These are phyloP conservation scores for Microthlaspi erraticum DNA, from an alignment of 345 rosid genomes.

Conservation along the genomic window DNA sequence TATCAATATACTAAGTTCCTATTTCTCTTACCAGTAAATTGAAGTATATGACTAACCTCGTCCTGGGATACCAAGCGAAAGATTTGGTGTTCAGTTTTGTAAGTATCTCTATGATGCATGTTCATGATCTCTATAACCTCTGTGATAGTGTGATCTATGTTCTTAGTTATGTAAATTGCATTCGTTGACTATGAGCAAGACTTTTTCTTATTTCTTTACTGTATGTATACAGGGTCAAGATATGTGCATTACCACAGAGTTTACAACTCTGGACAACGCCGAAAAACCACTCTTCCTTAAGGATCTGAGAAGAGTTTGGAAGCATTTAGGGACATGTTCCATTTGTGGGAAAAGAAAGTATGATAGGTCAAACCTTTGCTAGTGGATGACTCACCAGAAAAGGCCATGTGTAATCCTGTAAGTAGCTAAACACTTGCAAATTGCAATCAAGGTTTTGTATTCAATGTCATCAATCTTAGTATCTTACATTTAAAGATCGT, in stretches of 20 bases:
- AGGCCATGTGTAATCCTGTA: slow-evolving; percentile 88
- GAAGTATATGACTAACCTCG: slow-evolving; percentile 14
- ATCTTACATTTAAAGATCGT: neutral
- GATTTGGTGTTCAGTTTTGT: slow-evolving; percentile 34
- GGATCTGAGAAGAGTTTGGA: slow-evolving; percentile 72
- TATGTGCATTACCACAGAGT: slow-evolving; percentile 58
- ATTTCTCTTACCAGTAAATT: slow-evolving; percentile 22
- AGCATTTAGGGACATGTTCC: slow-evolving; percentile 47
- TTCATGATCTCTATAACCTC: neutral
- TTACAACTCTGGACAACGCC: slow-evolving; percentile 56
- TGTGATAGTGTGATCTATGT: slow-evolving; percentile 7
- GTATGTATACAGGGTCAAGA: slow-evolving; percentile 49
- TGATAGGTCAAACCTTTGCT: slow-evolving; percentile 68
- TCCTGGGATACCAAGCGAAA: slow-evolving; percentile 23
- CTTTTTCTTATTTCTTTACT: neutral
- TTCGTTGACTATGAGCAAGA: slow-evolving; percentile 2
- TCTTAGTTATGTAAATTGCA: neutral
- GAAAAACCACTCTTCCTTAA: slow-evolving; percentile 72
- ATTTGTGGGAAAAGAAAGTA: slow-evolving; percentile 63
- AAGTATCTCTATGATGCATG: slow-evolving; percentile 5
- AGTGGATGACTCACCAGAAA: slow-evolving; percentile 87
- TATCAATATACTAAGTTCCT: neutral
- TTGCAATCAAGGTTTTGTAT: slow-evolving; percentile 1
- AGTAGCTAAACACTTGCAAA: slow-evolving; percentile 19
- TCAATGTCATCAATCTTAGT: neutral